Base-by-base conservation (phyloP, 2,329 filamentous ascomycete genomes). In the Nothopassalora personata region DNA sequence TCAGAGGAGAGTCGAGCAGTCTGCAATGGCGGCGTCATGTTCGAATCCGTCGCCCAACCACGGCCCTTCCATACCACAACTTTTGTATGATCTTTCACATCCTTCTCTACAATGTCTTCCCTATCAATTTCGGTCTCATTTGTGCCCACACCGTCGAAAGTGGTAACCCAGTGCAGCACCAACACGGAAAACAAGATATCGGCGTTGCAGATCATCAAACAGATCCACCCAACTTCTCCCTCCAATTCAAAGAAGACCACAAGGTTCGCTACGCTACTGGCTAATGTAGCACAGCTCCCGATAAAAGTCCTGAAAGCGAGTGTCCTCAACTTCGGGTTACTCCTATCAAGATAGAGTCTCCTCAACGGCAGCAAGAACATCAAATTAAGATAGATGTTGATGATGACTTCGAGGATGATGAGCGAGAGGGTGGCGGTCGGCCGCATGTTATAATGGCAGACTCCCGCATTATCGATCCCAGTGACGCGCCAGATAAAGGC, bases 401-500 rank as follows among this genome's bases (percentile, higher is more conserved):
- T 49, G 31, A 60, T 49, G 19, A 56, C 58, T 33, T 63, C 60
- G 31, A 63, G 59, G 11, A 55, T 51, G 7, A 63, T 63, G 8
- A 63, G 23, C 5, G 60, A 53, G 51, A 63, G 56, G 48, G 59
- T 34, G 10, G 58, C 60, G n/a, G 45, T 28, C 31, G 48, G 54
- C 49, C 56, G 43, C 54, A 63, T 60, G 13, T 56, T 58, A 23
- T 58, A 53, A 34, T 60, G 60, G 30, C 60, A 63, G 15, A 54
- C 56, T 1, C 60, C 60, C 7, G 54, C 39, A 3, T 45, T 54
- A 11, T 60, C 56, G 30, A 63, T 58, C 49, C 53, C 58, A 11
- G 58, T 36, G n/a, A 60, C 58, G 13, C 60, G 54, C 60, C 60
- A 60, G 45, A 63, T 31, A 19, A 63, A 63, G 23, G 58, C 59